A percentile compares a stretch with the other conserved stretches of the same genome.
Evolutionary conservation across 2,329 filamentous ascomycete genomes (phyloP).

Genomic region (Conoideocrella luteorostrata): DNA sequence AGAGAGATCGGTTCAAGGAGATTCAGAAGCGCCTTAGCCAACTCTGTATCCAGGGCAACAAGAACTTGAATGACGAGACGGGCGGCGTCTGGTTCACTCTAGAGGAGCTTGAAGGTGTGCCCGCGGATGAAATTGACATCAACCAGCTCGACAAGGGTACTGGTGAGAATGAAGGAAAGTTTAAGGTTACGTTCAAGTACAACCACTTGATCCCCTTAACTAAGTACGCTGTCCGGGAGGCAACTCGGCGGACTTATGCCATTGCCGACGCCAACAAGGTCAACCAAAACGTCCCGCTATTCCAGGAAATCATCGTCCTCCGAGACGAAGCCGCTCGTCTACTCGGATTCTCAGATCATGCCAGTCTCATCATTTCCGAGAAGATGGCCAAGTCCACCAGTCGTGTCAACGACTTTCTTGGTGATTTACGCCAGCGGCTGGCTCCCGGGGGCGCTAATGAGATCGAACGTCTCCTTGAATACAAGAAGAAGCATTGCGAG

Average conservation of each 20-base stretch:
- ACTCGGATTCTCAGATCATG: slow-evolving; percentile 71
- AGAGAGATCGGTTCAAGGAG: slow-evolving; percentile 76
- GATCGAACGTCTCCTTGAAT: slow-evolving; percentile 59
- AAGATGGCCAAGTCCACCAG: slow-evolving; percentile 79
- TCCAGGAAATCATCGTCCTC: slow-evolving; percentile 67
- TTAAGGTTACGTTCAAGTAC: slow-evolving; percentile 77
- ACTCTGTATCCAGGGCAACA: slow-evolving; percentile 68
- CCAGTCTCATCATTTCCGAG: slow-evolving; percentile 68
- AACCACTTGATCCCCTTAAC: slow-evolving; percentile 71
- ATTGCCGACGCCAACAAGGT: slow-evolving; percentile 31
- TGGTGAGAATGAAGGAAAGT: slow-evolving; percentile 64
- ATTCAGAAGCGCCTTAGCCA: slow-evolving; percentile 75
- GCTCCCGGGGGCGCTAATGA: slow-evolving; percentile 65
- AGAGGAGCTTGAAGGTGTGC: slow-evolving; percentile 69
- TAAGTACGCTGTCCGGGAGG: slow-evolving; percentile 68
- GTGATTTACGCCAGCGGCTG: slow-evolving; percentile 61
- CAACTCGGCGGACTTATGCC: slow-evolving; percentile 51
- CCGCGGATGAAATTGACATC: slow-evolving; percentile 60
- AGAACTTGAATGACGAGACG: slow-evolving; percentile 77
- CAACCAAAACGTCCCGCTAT: slow-evolving; percentile 65
- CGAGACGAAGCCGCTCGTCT: slow-evolving; percentile 73
- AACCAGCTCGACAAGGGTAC: slow-evolving; percentile 64
- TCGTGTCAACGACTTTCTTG: slow-evolving; percentile 66
- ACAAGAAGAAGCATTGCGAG: slow-evolving; percentile 66
- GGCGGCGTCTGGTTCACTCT: slow-evolving; percentile 73